phyloP scores from a whole-genome alignment of 768 basidiomycete genomes.

The Collybiopsis confluens region DNA sequence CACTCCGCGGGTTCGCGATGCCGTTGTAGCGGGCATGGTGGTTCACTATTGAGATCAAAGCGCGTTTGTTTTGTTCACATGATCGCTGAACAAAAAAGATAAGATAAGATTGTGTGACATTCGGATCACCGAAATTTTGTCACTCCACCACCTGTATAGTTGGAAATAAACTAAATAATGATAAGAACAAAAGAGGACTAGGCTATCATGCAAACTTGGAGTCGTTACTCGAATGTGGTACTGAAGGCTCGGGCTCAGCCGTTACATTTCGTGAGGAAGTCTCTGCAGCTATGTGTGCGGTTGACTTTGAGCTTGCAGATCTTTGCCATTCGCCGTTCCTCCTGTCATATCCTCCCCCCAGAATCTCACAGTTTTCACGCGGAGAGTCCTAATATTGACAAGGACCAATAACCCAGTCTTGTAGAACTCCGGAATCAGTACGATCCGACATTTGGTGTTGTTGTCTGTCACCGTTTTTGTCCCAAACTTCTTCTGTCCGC shows the following conservation, averaged over 20 bases:
- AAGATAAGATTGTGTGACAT: no score
- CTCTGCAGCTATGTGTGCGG: background rate
- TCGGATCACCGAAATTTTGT: no score
- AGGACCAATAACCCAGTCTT: slow-evolving; percentile 76
- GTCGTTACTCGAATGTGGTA: background rate
- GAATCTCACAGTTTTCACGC: slow-evolving; percentile 60
- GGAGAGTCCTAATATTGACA: slow-evolving; percentile 74
- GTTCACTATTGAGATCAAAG: background rate
- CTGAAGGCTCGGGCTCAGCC: slow-evolving; percentile 2
- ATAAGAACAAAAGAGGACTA: background rate
- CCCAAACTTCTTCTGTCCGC: slow-evolving; percentile 81
- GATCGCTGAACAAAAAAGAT: no score
- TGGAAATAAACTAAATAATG: no score
- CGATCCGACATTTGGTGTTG: slow-evolving; percentile 55
- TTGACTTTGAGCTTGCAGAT: no score
- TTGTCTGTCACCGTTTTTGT: slow-evolving; percentile 60
- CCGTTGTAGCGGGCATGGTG: background rate
- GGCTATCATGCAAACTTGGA: background rate
- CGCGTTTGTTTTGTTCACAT: no score
- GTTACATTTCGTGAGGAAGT: background rate
- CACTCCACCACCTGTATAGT: no score
- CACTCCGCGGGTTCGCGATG: background rate
- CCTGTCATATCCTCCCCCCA: slow-evolving; percentile 43
- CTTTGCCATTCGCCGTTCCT: background rate
- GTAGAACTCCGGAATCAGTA: slow-evolving; percentile 79